Conservation (phyloP, 2,329 filamentous ascomycete species). For the Fusarium pseudoanthophilum region DNA sequence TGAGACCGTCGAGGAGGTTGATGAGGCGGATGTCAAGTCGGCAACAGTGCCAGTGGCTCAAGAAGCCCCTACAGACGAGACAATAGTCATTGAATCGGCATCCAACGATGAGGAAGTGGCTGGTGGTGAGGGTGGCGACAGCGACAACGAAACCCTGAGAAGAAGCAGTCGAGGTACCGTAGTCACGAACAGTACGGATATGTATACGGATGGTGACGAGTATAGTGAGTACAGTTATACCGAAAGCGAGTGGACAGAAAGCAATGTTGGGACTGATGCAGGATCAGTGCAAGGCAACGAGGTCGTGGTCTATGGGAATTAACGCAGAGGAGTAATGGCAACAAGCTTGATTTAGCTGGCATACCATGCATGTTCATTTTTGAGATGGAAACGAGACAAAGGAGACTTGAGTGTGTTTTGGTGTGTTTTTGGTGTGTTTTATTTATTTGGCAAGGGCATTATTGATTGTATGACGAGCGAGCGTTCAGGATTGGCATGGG, state of each 20-base stretch:
- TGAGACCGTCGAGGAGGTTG: conserved; percentile 71
- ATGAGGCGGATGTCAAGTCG: conserved; percentile 46
- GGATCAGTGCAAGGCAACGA: conserved; percentile 47
- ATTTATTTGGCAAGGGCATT: conserved; percentile 10
- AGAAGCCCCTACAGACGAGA: conserved; percentile 41
- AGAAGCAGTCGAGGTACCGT: conserved; percentile 62
- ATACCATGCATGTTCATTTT: conserved; percentile 27
- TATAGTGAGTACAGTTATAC: conserved; percentile 55
- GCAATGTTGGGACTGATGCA: conserved; percentile 47
- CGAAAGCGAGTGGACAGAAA: conserved; percentile 62
- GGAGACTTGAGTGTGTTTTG: conserved; percentile 1
- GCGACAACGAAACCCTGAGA: conserved; percentile 63
- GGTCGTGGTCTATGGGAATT: conserved; percentile 49
- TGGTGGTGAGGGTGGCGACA: conserved; percentile 49
- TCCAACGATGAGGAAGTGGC: conserved; percentile 37
- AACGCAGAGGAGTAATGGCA: conserved; percentile 25
- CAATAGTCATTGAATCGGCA: conserved; percentile 38
- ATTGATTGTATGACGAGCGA: conserved; percentile 22
- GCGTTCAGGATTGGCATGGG: conserved; percentile 18
- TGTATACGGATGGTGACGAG: conserved; percentile 52
- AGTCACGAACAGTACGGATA: conserved; percentile 54
- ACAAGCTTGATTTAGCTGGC: conserved; percentile 16
- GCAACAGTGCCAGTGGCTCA: conserved; percentile 22
- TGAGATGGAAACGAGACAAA: not conserved
- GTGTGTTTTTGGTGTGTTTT: not conserved